Evolutionary conservation across 1,139 yeast species (phyloP).

Genomic region (Arxiozyma slooffiae): DNA sequence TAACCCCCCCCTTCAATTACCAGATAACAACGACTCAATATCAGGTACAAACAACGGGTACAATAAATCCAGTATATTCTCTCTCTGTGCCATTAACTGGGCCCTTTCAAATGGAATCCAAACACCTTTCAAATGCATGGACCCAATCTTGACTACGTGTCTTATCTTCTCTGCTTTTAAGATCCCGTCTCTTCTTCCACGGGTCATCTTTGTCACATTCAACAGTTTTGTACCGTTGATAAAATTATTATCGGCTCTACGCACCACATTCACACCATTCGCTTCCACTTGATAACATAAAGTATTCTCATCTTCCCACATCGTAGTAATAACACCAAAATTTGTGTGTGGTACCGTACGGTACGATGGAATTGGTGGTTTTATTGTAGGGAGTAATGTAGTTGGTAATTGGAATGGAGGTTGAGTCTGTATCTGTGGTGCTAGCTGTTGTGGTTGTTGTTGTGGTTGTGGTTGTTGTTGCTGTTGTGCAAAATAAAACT

Average conservation of each 20-base stretch:
- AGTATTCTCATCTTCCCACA: constrained; percentile 97
- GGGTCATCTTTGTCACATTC: constrained; percentile 89
- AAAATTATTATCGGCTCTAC: constrained; percentile 89
- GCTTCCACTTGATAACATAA: constrained; percentile 94
- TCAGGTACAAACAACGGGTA: constrained; percentile 86
- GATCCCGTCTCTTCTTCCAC: constrained; percentile 93
- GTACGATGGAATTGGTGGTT: constrained; percentile 1
- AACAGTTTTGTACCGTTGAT: constrained; percentile 88
- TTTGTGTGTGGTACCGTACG: constrained; percentile 1
- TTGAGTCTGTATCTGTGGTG: not conserved
- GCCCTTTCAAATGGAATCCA: constrained; percentile 98
- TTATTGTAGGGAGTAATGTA: not conserved
- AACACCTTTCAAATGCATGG: constrained; percentile 95
- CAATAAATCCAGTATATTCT: constrained; percentile 73
- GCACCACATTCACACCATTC: constrained; percentile 78
- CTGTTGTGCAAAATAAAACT: too few species aligned
- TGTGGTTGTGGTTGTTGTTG: not conserved
- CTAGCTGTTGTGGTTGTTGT: constrained; percentile 5
- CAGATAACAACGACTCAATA: constrained; percentile 33
- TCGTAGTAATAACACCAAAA: constrained; percentile 69
- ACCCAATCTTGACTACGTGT: constrained; percentile 91
- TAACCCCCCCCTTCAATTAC: not conserved
- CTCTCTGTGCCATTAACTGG: constrained; percentile 79
- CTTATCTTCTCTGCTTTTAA: constrained; percentile 79
- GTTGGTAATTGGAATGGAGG: constrained; percentile 7